A percentile compares a stretch with the other conserved stretches of the same genome.
These are phyloP conservation scores for Paramecium sonneborni DNA, from an alignment of 73 alveolate genomes.

Conservation along the genomic window DNA sequence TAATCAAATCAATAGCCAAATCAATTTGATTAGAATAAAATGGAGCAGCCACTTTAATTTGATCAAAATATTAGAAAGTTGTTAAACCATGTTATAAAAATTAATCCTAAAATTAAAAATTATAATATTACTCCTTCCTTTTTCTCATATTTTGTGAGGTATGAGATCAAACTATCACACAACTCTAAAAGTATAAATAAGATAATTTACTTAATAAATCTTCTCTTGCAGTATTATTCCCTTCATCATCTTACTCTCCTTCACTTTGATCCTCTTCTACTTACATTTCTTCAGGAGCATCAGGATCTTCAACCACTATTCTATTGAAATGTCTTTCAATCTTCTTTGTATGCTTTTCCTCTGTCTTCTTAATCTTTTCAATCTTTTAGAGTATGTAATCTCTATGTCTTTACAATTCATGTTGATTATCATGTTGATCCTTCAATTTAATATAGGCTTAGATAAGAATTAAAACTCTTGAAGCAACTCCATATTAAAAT, in stretches of 20 bases:
- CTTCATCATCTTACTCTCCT: neutral
- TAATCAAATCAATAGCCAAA: neutral
- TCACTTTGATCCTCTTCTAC: neutral
- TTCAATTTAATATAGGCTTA: neutral
- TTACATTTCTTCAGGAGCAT: neutral
- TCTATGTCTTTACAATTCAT: neutral
- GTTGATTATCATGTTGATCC: neutral
- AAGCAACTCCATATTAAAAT: neutral
- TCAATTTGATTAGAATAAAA: neutral
- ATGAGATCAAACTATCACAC: neutral
- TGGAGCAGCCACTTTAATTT: slow-evolving; percentile 11
- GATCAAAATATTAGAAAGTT: neutral
- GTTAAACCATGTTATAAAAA: neutral
- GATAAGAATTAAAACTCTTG: neutral
- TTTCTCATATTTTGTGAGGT: neutral
- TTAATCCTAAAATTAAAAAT: neutral
- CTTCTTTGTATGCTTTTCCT: neutral
- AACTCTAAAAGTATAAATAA: neutral
- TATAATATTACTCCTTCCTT: neutral
- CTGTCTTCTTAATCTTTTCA: slow-evolving; percentile 8
- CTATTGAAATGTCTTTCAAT: neutral
- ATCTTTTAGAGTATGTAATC: neutral
- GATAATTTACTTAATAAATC: neutral
- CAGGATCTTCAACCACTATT: neutral
- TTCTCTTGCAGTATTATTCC: neutral